These are phyloP conservation scores for Trifolium pratense DNA, from an alignment of 306 rosid genomes.

Conservation along the genomic window DNA sequence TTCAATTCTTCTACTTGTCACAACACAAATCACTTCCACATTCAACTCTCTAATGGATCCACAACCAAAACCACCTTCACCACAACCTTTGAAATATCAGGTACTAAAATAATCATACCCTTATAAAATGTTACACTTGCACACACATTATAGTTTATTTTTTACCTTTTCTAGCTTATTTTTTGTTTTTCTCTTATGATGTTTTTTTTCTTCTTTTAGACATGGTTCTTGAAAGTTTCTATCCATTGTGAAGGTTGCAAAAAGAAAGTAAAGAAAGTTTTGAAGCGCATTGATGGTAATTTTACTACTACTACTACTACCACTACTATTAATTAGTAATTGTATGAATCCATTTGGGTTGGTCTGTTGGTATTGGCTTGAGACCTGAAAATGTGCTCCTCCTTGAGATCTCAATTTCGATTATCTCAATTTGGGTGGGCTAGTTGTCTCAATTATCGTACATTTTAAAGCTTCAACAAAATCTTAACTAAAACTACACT, in stretches of 20 bases:
- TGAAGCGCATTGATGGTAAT: conserved; percentile 80
- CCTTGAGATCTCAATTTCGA: too few species aligned
- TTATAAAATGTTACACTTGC: not conserved
- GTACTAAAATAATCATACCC: conserved; percentile 28
- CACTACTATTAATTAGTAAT: too few species aligned
- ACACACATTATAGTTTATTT: not conserved
- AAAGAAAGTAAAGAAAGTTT: conserved; percentile 80
- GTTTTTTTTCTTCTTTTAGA: conserved; percentile 52
- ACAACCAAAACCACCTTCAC: conserved; percentile 46
- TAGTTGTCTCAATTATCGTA: too few species aligned
- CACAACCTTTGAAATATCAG: conserved; percentile 60
- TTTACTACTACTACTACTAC: not conserved
- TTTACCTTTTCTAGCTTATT: not conserved
- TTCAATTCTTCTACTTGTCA: conserved; percentile 14
- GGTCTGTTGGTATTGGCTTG: too few species aligned
- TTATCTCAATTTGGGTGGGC: too few species aligned
- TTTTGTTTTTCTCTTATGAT: conserved; percentile 32
- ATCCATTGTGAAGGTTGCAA: conserved; percentile 94
- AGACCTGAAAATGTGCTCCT: too few species aligned
- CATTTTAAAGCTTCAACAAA: too few species aligned
- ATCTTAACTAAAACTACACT: too few species aligned
- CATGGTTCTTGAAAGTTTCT: conserved; percentile 77
- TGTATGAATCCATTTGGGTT: too few species aligned
- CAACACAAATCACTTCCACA: conserved; percentile 19
- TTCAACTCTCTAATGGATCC: conserved; percentile 54